A percentile compares a stretch with the other conserved stretches of the same genome.
Conservation (phyloP, 2,329 filamentous ascomycete genomes). For the Aspergillus tamarii region DNA sequence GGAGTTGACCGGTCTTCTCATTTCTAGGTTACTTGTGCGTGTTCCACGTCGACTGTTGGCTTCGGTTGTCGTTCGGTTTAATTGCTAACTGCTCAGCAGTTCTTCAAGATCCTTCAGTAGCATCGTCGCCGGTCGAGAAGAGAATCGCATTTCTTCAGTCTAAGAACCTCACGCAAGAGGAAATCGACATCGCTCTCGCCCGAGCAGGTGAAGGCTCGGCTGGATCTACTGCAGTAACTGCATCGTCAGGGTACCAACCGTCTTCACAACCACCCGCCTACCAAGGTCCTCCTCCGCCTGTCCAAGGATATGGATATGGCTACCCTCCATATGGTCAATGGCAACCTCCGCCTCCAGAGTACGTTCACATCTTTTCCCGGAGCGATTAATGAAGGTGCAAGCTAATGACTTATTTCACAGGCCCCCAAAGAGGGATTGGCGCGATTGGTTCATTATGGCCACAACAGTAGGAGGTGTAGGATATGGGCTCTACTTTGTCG, state of each 20-base stretch:
- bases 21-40: constrained; percentile 56
- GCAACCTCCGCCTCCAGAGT: constrained; percentile 60
- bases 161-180: constrained; percentile 96
- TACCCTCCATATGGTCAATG: constrained; percentile 58
- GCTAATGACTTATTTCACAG: constrained; percentile 27
- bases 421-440: constrained; percentile 84
- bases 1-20: constrained; percentile 28
- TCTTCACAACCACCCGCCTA: constrained; percentile 45
- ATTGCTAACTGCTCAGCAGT: constrained; percentile 55
- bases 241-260: constrained; percentile 51
- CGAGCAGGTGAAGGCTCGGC: constrained; percentile 67
- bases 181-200: constrained; percentile 82
- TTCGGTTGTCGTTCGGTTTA: constrained; percentile 4
- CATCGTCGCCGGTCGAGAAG: constrained; percentile 87
- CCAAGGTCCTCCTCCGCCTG: constrained; percentile 45
- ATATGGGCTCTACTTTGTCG: constrained; percentile 85
- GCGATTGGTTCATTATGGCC: constrained; percentile 99
- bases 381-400: not conserved
- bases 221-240: constrained; percentile 47
- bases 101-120: constrained; percentile 90
- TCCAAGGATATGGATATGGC: constrained; percentile 51
- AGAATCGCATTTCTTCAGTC: constrained; percentile 90
- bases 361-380: constrained; percentile 26
- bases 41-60: constrained; percentile 5
- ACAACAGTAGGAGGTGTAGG: constrained; percentile 88